Conservation (phyloP, 352 stramenopile species). For the Phytophthora cactorum region DNA sequence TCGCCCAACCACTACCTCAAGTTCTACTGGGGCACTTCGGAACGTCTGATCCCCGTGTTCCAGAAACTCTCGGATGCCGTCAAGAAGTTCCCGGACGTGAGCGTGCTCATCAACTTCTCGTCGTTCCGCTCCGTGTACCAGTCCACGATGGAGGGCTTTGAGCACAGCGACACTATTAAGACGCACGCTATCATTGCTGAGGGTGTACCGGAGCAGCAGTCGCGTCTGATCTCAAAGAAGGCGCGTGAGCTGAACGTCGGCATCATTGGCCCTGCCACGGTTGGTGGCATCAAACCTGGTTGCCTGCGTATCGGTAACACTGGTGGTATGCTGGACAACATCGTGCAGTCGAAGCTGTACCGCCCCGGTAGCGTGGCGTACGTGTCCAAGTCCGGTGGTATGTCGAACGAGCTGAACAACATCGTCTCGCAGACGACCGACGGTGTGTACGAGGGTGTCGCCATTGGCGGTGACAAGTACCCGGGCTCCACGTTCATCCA, state of each 20-base stretch:
- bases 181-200: slow-evolving; percentile 98
- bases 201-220: slow-evolving; percentile 96
- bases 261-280: slow-evolving; percentile 96
- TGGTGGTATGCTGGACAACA: slow-evolving; percentile 98
- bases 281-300: slow-evolving; percentile 97
- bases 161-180: slow-evolving; percentile 93
- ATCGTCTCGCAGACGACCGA: slow-evolving; percentile 96
- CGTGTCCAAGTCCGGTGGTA: slow-evolving; percentile 96
- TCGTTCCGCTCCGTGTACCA: slow-evolving; percentile 97
- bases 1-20: slow-evolving; percentile 96
- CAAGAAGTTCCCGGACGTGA: slow-evolving; percentile 94
- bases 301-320: slow-evolving; percentile 98
- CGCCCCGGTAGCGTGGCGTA: slow-evolving; percentile 96
- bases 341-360: slow-evolving; percentile 97
- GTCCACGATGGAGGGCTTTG: slow-evolving; percentile 95
- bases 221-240: slow-evolving; percentile 94
- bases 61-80: slow-evolving; percentile 92
- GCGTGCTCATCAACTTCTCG: slow-evolving; percentile 97
- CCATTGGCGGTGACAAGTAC: slow-evolving; percentile 96
- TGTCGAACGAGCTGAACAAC: slow-evolving; percentile 99
- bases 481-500: slow-evolving; percentile 97
- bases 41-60: slow-evolving; percentile 94
- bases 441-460: slow-evolving; percentile 96
- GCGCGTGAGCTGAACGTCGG: slow-evolving; percentile 91
- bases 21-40: slow-evolving; percentile 97